These are phyloP conservation scores for Leishmania gerbilli DNA, from an alignment of 208 protist species.

Conservation along the genomic window DNA sequence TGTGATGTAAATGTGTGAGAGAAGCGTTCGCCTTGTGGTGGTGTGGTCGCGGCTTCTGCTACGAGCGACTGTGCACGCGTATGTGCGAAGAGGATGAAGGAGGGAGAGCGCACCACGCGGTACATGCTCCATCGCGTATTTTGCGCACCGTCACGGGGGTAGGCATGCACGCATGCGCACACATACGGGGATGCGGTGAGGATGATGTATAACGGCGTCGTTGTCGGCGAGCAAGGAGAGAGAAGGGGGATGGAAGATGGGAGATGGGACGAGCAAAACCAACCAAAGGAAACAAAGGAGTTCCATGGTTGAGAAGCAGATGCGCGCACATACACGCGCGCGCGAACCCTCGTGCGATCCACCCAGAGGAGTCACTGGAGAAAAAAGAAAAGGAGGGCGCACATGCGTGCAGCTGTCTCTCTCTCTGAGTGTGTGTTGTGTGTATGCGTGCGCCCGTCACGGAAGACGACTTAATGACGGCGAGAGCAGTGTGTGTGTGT, in stretches of 20 bases:
- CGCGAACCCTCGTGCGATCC: background rate
- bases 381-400: background rate
- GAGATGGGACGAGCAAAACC: too few relatives aligned
- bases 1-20: background rate
- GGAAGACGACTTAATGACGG: background rate
- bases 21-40: background rate
- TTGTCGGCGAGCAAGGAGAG: too few relatives aligned
- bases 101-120: background rate
- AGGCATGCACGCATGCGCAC: background rate
- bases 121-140: too few relatives aligned
- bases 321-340: conserved; percentile 1
- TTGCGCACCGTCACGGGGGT: background rate
- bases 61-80: background rate
- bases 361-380: background rate
- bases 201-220: too few relatives aligned
- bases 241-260: too few relatives aligned
- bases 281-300: too few relatives aligned
- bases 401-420: background rate
- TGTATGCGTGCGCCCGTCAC: background rate
- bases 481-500: background rate
- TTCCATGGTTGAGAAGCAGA: background rate
- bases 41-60: background rate
- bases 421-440: background rate
- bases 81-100: background rate
- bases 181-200: background rate